Conservation (phyloP, 352 stramenopile genomes). For the Phytophthora crassamura region DNA sequence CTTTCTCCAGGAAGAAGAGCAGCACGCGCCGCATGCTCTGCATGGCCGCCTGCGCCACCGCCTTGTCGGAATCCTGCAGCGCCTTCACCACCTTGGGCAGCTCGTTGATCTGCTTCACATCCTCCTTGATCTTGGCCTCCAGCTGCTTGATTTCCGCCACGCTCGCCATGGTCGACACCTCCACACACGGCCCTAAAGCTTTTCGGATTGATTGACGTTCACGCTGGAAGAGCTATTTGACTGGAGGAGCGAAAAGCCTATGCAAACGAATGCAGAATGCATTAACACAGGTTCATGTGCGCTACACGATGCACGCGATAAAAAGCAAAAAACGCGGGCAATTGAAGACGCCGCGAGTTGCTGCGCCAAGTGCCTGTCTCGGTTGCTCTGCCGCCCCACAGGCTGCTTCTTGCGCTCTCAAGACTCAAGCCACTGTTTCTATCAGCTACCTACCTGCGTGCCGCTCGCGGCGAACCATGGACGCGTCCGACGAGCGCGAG, state of each 20-base stretch:
- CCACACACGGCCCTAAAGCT: conserved; percentile 17
- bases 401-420: not conserved
- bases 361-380: not conserved
- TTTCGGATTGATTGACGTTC: conserved; percentile 15
- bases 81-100: conserved; percentile 79
- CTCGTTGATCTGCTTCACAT: conserved; percentile 88
- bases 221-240: conserved; percentile 11
- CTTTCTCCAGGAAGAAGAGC: conserved; percentile 85
- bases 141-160: conserved; percentile 85
- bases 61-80: conserved; percentile 76
- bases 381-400: conserved; percentile 6
- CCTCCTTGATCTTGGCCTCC: conserved; percentile 86
- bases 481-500: conserved; percentile 50
- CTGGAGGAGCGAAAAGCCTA: conserved; percentile 10
- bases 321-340: not conserved
- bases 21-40: conserved; percentile 81
- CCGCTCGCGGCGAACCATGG: conserved; percentile 26
- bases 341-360: conserved; percentile 4
- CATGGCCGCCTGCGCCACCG: conserved; percentile 78
- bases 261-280: too few relatives aligned
- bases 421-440: not conserved
- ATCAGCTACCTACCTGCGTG: not conserved
- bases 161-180: conserved; percentile 50
- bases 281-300: too few relatives aligned
- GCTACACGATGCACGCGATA: too few relatives aligned